Conservation (phyloP, 495 filamentous ascomycete species). For the Penicillium malachiteum region DNA sequence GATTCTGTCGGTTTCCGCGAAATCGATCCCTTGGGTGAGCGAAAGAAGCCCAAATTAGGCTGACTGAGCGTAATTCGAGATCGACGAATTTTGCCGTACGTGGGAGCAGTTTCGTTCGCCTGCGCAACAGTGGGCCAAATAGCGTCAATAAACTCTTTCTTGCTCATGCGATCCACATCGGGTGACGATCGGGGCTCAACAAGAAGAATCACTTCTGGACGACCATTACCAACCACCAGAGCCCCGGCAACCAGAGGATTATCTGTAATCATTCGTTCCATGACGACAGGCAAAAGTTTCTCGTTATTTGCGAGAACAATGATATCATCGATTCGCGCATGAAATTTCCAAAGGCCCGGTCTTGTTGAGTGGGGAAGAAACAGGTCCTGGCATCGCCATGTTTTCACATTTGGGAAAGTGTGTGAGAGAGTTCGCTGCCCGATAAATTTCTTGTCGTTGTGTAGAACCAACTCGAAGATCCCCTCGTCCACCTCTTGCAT, state of each 20-base stretch:
- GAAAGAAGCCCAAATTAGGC: conserved; percentile 14
- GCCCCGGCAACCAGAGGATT: conserved; percentile 11
- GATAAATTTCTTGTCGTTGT: conserved; percentile 7
- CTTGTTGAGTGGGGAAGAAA: conserved; percentile 50
- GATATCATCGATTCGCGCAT: conserved; percentile 53
- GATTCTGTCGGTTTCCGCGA: conserved; percentile 17
- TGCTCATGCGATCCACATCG: conserved; percentile 16
- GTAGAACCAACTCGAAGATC: conserved; percentile 45
- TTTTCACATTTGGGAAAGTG: conserved; percentile 28
- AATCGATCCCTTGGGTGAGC: conserved; percentile 16
- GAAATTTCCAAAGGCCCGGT: conserved; percentile 49
- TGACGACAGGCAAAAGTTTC: conserved; percentile 16
- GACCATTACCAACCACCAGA: conserved; percentile 17
- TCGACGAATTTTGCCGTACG: conserved; percentile 21
- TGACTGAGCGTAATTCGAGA: conserved; percentile 18
- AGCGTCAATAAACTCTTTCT: conserved; percentile 17
- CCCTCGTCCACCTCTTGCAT: conserved; percentile 40
- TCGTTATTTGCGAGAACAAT: conserved; percentile 10
- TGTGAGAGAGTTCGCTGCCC: conserved; percentile 15
- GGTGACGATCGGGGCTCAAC: conserved; percentile 12
- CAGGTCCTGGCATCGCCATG: conserved; percentile 55
- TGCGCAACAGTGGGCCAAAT: conserved; percentile 24
- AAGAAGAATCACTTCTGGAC: conserved; percentile 15
- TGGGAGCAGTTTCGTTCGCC: conserved; percentile 20
- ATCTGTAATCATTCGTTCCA: conserved; percentile 7